Base-by-base conservation (phyloP, 106 monocot species). In the Phalaenopsis equestris region DNA sequence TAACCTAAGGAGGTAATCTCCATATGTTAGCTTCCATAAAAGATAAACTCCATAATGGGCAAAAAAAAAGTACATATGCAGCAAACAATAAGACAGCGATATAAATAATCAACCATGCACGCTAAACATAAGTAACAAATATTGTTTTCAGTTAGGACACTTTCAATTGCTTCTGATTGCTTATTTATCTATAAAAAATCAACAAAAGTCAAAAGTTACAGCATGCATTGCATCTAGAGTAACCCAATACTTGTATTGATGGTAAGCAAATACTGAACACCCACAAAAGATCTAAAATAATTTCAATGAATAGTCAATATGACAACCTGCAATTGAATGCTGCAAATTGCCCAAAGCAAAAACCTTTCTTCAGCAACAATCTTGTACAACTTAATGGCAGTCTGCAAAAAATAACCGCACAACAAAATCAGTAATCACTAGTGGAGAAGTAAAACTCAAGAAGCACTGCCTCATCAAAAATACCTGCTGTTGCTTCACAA, bases 351-450 rank as follows among this genome's bases (percentile, higher is more conserved):
- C 98, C 98, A 99, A 14, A 99, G 89, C 86, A 99, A 85, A 81
- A 93, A 99, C 80, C 98, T 92, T 84, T 99, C 98, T 90, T 94
- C 98, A 82, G 86, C 89, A 6, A 88, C 87, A 80, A 86, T 86
- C 83, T 99, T 99, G 86, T 99, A 99, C 92, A 99, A 91, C 88
- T 99, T 99, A 9, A 99, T 89, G 57, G 98, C 98, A 87, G 88
- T 99, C 98, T 99, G 97, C 55, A 81, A 86, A 81, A 82, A 79
- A n/a, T 10, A 75, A 41, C 75, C 82, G 52, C 17, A 76, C 39
- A 74, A 2, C 24, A 48, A 10, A 2, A 24, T 58, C 5, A 46
- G 8, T 65, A 58, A 17, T 10, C 30, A 19, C 21, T 61, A 46
- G 55, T 23, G 16, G 38, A 46, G n/a, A 67, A 52, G 11, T 55